These are phyloP conservation scores for Blastobotrys capitulatus DNA, from an alignment of 1,139 yeast genomes.

Conservation along the genomic window DNA sequence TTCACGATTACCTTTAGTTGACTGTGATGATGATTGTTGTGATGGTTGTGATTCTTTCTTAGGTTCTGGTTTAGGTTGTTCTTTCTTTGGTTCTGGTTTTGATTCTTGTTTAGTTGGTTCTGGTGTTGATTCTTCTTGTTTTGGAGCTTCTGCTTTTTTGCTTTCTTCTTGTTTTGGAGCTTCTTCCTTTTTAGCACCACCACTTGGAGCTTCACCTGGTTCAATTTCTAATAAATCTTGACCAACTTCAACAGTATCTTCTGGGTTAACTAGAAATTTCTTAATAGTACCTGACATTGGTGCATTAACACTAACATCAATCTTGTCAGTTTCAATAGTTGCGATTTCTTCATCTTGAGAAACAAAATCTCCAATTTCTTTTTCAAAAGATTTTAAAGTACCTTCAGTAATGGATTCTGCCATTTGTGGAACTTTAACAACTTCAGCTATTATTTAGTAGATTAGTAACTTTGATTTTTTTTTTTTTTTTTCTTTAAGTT, in stretches of 20 bases:
- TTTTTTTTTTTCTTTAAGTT: no score
- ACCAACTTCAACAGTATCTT: constrained; percentile 94
- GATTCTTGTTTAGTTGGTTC: constrained; percentile 23
- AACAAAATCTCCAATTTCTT: constrained; percentile 83
- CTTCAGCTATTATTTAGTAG: constrained; percentile 22
- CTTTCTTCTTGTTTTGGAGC: no score
- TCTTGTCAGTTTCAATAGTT: constrained; percentile 97
- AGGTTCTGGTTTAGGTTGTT: constrained; percentile 30
- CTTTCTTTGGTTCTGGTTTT: constrained; percentile 28
- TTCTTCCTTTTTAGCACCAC: constrained; percentile 41
- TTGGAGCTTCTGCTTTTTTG: constrained; percentile 28
- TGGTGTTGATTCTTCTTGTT: constrained; percentile 27
- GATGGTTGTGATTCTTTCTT: constrained; percentile 25
- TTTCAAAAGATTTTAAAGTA: constrained; percentile 71
- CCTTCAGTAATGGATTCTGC: constrained; percentile 99
- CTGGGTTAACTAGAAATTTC: constrained; percentile 76
- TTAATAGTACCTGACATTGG: constrained; percentile 89
- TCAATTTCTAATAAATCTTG: constrained; percentile 88
- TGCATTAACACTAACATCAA: constrained; percentile 94
- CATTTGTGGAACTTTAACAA: constrained; percentile 94
- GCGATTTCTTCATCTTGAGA: constrained; percentile 88
- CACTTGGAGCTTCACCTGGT: constrained; percentile 79
- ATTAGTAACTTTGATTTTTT: not conserved
- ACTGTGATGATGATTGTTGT: constrained; percentile 28
- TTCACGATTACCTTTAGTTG: constrained; percentile 57